Evolutionary conservation across 2,329 filamentous ascomycete species (phyloP).

Genomic region (Shiraia bambusicola): DNA sequence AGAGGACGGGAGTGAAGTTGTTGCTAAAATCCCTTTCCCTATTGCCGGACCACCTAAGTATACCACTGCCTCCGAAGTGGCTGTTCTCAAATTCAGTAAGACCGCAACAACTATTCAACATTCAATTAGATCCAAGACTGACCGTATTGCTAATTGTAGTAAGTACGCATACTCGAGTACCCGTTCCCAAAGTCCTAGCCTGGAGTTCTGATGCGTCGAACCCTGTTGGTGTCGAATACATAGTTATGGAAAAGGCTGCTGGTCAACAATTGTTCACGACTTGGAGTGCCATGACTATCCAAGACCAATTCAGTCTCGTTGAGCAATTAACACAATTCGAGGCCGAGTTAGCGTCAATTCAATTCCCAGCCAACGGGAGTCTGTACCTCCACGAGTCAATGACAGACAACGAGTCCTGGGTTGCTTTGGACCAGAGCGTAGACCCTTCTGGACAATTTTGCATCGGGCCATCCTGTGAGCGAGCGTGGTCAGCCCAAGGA

Average conservation of each 20-base stretch:
- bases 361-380: slow-evolving; percentile 31
- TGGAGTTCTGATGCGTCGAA: slow-evolving; percentile 35
- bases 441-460: slow-evolving; percentile 19
- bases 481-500: slow-evolving; percentile 9
- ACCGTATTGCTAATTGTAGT: no score
- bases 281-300: slow-evolving; percentile 24
- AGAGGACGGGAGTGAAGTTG: slow-evolving; percentile 16
- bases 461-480: slow-evolving; percentile 22
- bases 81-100: slow-evolving; percentile 32
- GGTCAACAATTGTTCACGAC: slow-evolving; percentile 28
- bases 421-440: slow-evolving; percentile 5
- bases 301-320: slow-evolving; percentile 16
- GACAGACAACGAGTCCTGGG: slow-evolving; percentile 3
- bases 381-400: slow-evolving; percentile 24
- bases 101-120: no score
- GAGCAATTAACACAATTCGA: slow-evolving; percentile 27
- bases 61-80: slow-evolving; percentile 39
- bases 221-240: slow-evolving; percentile 40
- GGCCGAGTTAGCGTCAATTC: slow-evolving; percentile 15
- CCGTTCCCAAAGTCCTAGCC: slow-evolving; percentile 36
- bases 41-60: slow-evolving; percentile 11
- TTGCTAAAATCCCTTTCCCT: slow-evolving; percentile 18
- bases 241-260: slow-evolving; percentile 37
- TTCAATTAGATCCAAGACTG: no score
- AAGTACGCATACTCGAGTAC: no score